These are phyloP conservation scores for Carallia pectinifolia DNA, from an alignment of 345 rosid species.

Conservation along the genomic window DNA sequence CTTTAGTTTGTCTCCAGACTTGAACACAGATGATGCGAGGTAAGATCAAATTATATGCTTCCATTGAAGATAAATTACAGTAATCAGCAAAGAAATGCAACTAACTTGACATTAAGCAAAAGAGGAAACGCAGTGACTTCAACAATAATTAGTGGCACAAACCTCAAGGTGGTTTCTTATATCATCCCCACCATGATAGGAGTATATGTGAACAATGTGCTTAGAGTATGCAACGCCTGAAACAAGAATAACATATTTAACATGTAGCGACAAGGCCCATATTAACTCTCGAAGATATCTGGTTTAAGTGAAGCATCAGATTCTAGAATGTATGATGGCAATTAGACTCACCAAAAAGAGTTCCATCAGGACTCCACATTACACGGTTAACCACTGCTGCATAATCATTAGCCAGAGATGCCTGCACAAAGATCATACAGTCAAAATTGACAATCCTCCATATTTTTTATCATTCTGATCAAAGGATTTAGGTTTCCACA, in stretches of 20 bases:
- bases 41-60: not conserved
- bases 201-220: conserved; percentile 70
- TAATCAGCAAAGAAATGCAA: too few relatives aligned
- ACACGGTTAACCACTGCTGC: conserved; percentile 72
- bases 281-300: not conserved
- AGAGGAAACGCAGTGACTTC: too few relatives aligned
- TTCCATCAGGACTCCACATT: conserved; percentile 89
- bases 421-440: conserved; percentile 33
- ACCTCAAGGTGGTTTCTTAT: conserved; percentile 1
- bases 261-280: not conserved
- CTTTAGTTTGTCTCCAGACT: not conserved
- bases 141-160: conserved; percentile 1
- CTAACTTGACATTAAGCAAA: too few relatives aligned
- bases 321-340: not conserved
- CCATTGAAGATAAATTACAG: not conserved
- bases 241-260: conserved; percentile 12
- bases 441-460: not conserved
- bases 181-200: conserved; percentile 25
- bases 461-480: not conserved
- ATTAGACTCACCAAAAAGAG: conserved; percentile 53
- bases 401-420: conserved; percentile 54
- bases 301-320: not conserved
- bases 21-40: not conserved
- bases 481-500: not conserved
- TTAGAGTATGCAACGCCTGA: conserved; percentile 81